Percentiles rank a stretch among this genome's conserved stretches.
phyloP scores from a whole-genome alignment of 257 asterid genomes.

The Eustoma russellianum region DNA sequence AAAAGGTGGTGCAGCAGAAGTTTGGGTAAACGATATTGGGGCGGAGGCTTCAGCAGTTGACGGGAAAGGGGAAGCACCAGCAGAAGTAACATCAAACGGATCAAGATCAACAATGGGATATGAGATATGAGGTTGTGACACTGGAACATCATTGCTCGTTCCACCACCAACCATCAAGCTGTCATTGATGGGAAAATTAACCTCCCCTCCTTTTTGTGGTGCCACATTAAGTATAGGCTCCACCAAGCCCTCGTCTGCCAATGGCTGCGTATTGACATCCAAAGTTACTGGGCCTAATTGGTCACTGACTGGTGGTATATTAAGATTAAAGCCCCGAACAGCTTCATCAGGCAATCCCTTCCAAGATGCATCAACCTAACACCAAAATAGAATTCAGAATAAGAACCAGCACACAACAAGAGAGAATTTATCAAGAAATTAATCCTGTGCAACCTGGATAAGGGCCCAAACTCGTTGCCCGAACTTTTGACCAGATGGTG shows the following conservation, averaged over 20 bases:
- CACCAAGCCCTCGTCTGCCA: slow-evolving; percentile 25
- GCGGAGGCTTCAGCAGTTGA: background rate
- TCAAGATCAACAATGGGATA: slow-evolving; percentile 30
- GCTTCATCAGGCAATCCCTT: slow-evolving; percentile 7
- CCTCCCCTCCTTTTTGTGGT: slow-evolving; percentile 46
- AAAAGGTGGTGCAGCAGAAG: too few relatives aligned
- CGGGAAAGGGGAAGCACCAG: slow-evolving; percentile 10
- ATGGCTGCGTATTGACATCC: slow-evolving; percentile 22
- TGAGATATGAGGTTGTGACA: slow-evolving; percentile 12
- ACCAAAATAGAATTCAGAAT: background rate
- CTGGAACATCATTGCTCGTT: background rate
- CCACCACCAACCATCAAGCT: slow-evolving; percentile 34
- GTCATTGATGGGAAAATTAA: slow-evolving; percentile 70
- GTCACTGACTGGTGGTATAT: slow-evolving; percentile 51
- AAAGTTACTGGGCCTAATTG: slow-evolving; percentile 28
- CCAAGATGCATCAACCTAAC: background rate
- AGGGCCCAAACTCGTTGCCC: slow-evolving; percentile 98
- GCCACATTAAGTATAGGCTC: slow-evolving; percentile 21
- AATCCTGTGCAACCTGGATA: slow-evolving; percentile 41
- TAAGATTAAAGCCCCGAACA: slow-evolving; percentile 55
- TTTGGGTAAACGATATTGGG: too few relatives aligned
- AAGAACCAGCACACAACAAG: background rate
- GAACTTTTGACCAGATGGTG: slow-evolving; percentile 77
- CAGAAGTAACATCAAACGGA: too few relatives aligned
- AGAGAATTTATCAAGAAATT: background rate